Evolutionary conservation across 768 basidiomycete species (phyloP).

Genomic region (Naganishia kalamii): DNA sequence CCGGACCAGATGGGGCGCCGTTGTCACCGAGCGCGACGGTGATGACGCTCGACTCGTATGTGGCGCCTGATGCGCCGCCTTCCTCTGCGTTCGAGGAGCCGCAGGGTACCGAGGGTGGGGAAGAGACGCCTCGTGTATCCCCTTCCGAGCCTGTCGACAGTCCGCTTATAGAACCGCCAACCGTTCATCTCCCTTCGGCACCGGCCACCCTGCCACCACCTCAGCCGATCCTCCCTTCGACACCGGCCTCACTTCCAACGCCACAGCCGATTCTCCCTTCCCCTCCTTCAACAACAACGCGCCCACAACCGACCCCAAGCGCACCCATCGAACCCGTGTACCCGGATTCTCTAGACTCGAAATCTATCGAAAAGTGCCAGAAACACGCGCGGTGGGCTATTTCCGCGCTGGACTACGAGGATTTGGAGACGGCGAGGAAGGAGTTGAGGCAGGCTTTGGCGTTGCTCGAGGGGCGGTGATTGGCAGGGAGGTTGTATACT

Average conservation of each 20-base stretch:
- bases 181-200: not conserved
- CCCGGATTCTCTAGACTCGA: conserved; percentile 39
- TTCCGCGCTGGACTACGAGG: conserved; percentile 92
- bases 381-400: conserved; percentile 90
- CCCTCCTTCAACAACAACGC: not conserved
- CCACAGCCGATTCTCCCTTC: conserved; percentile 8
- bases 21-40: conserved; percentile 38
- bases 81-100: conserved; percentile 30
- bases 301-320: conserved; percentile 1
- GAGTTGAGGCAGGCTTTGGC: conserved; percentile 71
- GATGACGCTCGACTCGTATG: conserved; percentile 29
- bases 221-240: conserved; percentile 29
- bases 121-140: not conserved
- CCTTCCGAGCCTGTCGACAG: not conserved
- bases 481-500: not conserved
- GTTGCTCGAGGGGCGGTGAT: conserved; percentile 38
- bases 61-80: conserved; percentile 37
- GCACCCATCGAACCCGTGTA: not conserved
- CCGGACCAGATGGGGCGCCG: conserved; percentile 45
- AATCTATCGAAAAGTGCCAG: conserved; percentile 67
- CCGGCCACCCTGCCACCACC: conserved; percentile 20
- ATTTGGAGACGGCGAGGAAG: conserved; percentile 73
- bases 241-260: conserved; percentile 20
- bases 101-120: not conserved
- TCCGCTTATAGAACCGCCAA: no score